These are phyloP conservation scores for Naganishia cerealis DNA, from an alignment of 1,284 basidiomycete species.

Conservation along the genomic window DNA sequence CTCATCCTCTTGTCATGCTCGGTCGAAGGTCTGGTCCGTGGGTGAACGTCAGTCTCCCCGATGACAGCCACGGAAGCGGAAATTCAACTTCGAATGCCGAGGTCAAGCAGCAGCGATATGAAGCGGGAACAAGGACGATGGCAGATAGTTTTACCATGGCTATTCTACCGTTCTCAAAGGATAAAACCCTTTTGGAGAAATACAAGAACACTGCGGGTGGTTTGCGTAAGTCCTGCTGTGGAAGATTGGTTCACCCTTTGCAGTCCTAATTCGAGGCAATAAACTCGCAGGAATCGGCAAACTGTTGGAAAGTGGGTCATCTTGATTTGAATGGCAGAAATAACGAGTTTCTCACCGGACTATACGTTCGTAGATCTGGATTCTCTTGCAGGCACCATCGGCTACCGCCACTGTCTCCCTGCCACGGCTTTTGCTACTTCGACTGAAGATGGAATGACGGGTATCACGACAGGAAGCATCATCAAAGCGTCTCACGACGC, in stretches of 20 bases:
- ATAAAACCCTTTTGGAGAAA: slow-evolving; percentile 46
- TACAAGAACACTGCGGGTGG: slow-evolving; percentile 53
- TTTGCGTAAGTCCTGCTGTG: slow-evolving; percentile 44
- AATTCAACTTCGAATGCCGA: slow-evolving; percentile 5
- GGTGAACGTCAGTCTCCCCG: slow-evolving; percentile 38
- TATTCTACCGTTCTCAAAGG: slow-evolving; percentile 48
- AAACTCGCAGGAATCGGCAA: slow-evolving; percentile 50
- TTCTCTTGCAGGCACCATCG: slow-evolving; percentile 75
- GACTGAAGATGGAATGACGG: slow-evolving; percentile 24
- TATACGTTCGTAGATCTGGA: slow-evolving; percentile 61
- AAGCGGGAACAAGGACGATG: slow-evolving; percentile 49
- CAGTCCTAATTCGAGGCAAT: neutral
- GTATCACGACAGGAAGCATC: slow-evolving; percentile 55
- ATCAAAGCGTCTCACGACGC: slow-evolving; percentile 62
- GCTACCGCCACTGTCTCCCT: slow-evolving; percentile 72
- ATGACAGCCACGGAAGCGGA: slow-evolving; percentile 1
- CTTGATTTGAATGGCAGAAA: slow-evolving; percentile 56
- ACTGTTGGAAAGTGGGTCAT: slow-evolving; percentile 50
- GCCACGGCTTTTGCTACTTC: slow-evolving; percentile 32
- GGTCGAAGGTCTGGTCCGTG: slow-evolving; percentile 48
- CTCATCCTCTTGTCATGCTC: slow-evolving; percentile 50
- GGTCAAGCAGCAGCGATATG: slow-evolving; percentile 36
- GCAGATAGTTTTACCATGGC: slow-evolving; percentile 51
- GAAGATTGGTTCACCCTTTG: neutral
- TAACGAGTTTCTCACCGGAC: slow-evolving; percentile 37